Evolutionary conservation across 345 rosid species (phyloP).

Genomic region (Brassica rapa): DNA sequence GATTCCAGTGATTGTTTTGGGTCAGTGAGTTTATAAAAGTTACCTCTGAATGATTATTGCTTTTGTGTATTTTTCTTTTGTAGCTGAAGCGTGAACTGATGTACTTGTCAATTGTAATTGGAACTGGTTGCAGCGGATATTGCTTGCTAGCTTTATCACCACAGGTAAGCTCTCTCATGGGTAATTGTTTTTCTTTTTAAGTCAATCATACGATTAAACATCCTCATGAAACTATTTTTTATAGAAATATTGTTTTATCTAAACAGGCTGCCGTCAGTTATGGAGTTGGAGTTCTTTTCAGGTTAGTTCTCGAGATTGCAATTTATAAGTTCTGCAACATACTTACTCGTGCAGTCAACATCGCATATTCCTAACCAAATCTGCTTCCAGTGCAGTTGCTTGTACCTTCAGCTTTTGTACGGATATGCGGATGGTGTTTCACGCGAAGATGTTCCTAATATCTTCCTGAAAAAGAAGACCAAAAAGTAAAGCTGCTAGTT

Average conservation of each 20-base stretch:
- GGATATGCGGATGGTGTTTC: conserved; percentile 70
- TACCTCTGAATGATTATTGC: conserved; percentile 20
- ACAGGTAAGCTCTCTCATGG: conserved; percentile 51
- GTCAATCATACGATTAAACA: background rate
- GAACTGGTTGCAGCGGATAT: conserved; percentile 76
- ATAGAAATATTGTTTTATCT: background rate
- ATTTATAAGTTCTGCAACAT: background rate
- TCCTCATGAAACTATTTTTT: too few species aligned
- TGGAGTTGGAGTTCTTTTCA: conserved; percentile 77
- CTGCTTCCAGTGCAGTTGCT: conserved; percentile 67
- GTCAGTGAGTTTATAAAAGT: background rate
- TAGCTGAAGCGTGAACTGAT: conserved; percentile 81
- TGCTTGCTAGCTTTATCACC: conserved; percentile 69
- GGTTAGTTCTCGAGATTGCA: conserved; percentile 49
- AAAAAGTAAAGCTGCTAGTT: conserved; percentile 56
- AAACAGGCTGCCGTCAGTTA: conserved; percentile 85
- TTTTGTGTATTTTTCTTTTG: conserved; percentile 31
- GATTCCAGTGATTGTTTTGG: background rate
- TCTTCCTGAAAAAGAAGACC: conserved; percentile 65
- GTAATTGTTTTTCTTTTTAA: background rate
- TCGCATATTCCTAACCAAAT: conserved; percentile 33
- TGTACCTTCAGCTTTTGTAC: conserved; percentile 89
- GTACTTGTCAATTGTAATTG: conserved; percentile 76
- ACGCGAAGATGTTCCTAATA: conserved; percentile 68
- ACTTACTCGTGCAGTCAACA: background rate